phyloP scores from a whole-genome alignment of 495 filamentous ascomycete genomes.

The Xylaria sp. region DNA sequence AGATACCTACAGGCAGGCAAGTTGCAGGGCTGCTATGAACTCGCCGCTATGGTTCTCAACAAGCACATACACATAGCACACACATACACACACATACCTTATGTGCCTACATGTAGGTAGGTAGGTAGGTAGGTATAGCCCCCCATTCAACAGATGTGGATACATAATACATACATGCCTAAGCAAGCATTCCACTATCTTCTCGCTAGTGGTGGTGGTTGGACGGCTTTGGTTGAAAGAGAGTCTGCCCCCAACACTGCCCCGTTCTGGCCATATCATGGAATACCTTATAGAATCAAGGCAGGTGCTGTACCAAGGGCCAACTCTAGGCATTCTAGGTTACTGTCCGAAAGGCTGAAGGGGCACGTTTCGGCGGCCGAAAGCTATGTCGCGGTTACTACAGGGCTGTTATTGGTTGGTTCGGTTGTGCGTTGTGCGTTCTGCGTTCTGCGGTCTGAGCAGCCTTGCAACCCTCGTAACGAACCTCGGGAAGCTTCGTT shows the following conservation, averaged over 20 bases:
- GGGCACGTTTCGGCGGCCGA: constrained; percentile 6
- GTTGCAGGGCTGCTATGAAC: too few species aligned
- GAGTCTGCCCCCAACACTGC: background rate
- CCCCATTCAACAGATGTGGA: too few species aligned
- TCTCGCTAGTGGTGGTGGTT: background rate
- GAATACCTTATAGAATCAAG: background rate
- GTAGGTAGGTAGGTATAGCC: too few species aligned
- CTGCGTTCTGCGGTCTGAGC: too few species aligned
- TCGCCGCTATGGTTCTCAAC: too few species aligned
- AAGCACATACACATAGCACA: background rate
- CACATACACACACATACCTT: too few species aligned
- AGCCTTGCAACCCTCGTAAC: too few species aligned
- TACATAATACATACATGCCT: too few species aligned
- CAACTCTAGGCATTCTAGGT: background rate
- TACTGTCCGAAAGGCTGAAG: background rate
- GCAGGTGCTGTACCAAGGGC: background rate
- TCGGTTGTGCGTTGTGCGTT: background rate
- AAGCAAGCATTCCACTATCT: background rate
- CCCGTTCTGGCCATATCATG: background rate
- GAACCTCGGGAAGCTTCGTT: background rate
- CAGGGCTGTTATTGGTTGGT: background rate
- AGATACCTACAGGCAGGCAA: too few species aligned
- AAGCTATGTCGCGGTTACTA: background rate
- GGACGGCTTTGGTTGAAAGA: background rate
- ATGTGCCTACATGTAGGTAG: too few species aligned